Evolutionary conservation across 1,284 basidiomycete genomes (phyloP).

Genomic region (Cutaneotrichosporon sp.): DNA sequence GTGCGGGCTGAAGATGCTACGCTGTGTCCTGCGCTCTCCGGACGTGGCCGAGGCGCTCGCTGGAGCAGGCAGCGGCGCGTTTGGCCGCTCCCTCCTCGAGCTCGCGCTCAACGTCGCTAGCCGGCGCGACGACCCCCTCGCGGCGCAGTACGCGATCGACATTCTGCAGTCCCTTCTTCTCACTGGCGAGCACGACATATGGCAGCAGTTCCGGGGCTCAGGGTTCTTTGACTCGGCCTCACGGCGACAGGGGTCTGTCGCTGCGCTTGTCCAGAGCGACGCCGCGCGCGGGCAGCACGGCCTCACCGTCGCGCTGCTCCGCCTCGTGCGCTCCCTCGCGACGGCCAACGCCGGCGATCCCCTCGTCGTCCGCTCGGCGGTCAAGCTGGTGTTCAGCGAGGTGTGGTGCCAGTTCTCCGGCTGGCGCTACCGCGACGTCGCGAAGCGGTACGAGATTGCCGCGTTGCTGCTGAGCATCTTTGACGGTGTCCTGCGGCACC

Average conservation of each 20-base stretch:
- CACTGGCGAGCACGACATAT: slow-evolving; percentile 24
- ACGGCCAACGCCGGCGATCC: slow-evolving; percentile 19
- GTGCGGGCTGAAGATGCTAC: slow-evolving; percentile 29
- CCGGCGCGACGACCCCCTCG: slow-evolving; percentile 13
- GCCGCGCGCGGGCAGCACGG: slow-evolving; percentile 29
- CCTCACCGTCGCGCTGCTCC: slow-evolving; percentile 30
- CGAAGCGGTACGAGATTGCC: slow-evolving; percentile 32
- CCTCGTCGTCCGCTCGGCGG: slow-evolving; percentile 28
- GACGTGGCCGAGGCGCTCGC: slow-evolving; percentile 11
- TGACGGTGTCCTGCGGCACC: slow-evolving; percentile 30
- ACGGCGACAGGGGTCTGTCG: slow-evolving; percentile 26
- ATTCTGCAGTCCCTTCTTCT: slow-evolving; percentile 31
- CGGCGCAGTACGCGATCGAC: slow-evolving; percentile 27
- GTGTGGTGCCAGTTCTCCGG: slow-evolving; percentile 36
- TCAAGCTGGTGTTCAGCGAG: slow-evolving; percentile 32
- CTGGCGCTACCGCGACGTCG: slow-evolving; percentile 37
- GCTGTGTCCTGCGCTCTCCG: slow-evolving; percentile 24
- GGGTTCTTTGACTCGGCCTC: slow-evolving; percentile 36
- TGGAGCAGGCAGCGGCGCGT: neutral
- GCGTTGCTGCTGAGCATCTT: slow-evolving; percentile 27
- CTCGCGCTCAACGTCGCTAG: slow-evolving; percentile 24
- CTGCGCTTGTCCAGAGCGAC: slow-evolving; percentile 29
- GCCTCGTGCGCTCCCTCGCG: slow-evolving; percentile 31
- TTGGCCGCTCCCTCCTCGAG: slow-evolving; percentile 21
- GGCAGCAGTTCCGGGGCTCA: slow-evolving; percentile 31